Evolutionary conservation across 306 rosid genomes (phyloP), one percentile per base, ranked within the genome.

Genomic region (Quercus suber): DNA sequence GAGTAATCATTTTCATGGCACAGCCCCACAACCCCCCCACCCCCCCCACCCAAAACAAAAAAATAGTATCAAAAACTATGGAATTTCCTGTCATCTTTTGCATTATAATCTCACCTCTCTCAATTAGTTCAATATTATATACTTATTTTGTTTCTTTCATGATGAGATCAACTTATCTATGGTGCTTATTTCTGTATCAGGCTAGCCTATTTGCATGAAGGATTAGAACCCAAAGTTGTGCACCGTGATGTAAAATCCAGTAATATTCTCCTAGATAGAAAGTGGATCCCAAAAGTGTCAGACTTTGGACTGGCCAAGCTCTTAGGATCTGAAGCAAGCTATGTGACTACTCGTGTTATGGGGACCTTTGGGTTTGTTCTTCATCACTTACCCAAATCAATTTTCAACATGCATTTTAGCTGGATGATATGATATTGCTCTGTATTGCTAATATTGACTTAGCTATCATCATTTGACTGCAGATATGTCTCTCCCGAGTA

Each of bases 291-390:
- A 27, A 91, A 89, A 83, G 99, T 95, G 27, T 92, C 99, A 1
- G 99, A 95, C 82, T 95, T 95, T 84, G 99, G 99, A 79, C 90
- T 95, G 73, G 99, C 99, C 72, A 95, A 95, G 84, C 97, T 95
- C 82, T 86, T 95, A 74, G 96, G 97, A 78, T 73, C 99, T 0
- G 99, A 92, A 81, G 84, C 87, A 83, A 90, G 85, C 55, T 89
- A 95, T 17, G 99, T 95, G 80, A 92, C 97, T 55, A 95, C 99
- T 3, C 95, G 99, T 18, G 99, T 95, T 4, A 95, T 95, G 99
- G 99, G 99, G 70, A 95, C 99, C 71, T 95, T 95, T 17, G 99
- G 99, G 99, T 86, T 74, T 43, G 88, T 75, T 69, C 69, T 81
- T 56, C 17, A 61, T 84, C 64, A 25, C 18, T 63, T 20, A 55